Evolutionary conservation across 495 filamentous ascomycete genomes (phyloP).

Genomic region (Poronia punctata): DNA sequence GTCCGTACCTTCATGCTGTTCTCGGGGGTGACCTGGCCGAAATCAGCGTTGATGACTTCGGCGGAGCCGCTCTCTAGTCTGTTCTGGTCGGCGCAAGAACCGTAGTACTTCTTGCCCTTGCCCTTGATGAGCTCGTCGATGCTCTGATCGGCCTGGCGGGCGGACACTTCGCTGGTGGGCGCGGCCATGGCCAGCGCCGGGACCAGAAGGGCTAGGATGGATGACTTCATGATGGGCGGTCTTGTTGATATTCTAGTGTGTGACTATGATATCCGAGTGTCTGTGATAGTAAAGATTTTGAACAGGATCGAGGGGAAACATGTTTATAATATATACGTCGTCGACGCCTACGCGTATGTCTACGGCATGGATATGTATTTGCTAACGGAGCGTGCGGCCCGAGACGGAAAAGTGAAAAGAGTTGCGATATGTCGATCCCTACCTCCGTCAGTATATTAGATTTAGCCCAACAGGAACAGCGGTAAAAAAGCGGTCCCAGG

Average conservation of each 20-base stretch:
- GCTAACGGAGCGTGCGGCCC: slow-evolving; percentile 5
- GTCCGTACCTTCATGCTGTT: slow-evolving; percentile 49
- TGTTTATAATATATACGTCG: too few relatives aligned
- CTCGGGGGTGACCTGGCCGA: slow-evolving; percentile 59
- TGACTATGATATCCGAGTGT: neutral
- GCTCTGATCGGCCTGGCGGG: slow-evolving; percentile 36
- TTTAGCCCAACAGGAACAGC: too few relatives aligned
- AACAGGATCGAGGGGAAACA: too few relatives aligned
- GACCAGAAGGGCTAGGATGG: slow-evolving; percentile 28
- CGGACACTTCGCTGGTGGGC: slow-evolving; percentile 23
- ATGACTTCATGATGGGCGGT: slow-evolving; percentile 33
- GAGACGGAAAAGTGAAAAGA: slow-evolving; percentile 5
- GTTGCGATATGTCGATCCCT: too few relatives aligned
- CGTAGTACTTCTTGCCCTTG: slow-evolving; percentile 57
- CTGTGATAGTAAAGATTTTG: too few relatives aligned
- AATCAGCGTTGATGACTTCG: slow-evolving; percentile 51
- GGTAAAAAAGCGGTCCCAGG: too few relatives aligned
- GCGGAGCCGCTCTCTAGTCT: slow-evolving; percentile 45
- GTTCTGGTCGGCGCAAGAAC: slow-evolving; percentile 48
- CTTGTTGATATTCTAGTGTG: slow-evolving; percentile 4
- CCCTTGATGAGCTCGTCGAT: slow-evolving; percentile 50
- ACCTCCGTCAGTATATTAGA: too few relatives aligned
- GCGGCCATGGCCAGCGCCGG: slow-evolving; percentile 27
- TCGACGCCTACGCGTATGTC: too few relatives aligned
- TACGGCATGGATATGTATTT: too few relatives aligned